Conservation (phyloP, 257 asterid species). For the Rhazya stricta region DNA sequence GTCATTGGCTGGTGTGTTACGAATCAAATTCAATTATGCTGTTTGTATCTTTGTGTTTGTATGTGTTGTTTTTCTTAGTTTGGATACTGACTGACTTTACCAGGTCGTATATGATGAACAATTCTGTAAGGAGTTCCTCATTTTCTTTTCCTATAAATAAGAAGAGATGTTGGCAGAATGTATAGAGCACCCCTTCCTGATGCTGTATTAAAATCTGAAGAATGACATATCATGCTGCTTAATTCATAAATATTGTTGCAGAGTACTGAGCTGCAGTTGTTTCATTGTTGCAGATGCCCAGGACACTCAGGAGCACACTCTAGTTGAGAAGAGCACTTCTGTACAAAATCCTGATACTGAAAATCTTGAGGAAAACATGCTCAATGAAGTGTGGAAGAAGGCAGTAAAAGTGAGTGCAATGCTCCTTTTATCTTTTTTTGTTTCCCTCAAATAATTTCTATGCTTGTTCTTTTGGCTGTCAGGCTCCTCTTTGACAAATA, state of each 20-base stretch:
- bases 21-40: neutral
- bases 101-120: neutral
- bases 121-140: neutral
- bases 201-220: neutral
- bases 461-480: neutral
- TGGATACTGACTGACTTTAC: neutral
- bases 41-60: neutral
- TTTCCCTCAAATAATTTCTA: neutral
- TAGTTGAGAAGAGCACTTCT: neutral
- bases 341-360: conserved; percentile 9
- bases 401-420: conserved; percentile 12
- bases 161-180: neutral
- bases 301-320: neutral
- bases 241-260: conserved; percentile 5
- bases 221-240: neutral
- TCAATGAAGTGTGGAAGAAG: conserved; percentile 1
- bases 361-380: conserved; percentile 6
- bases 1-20: neutral
- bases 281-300: neutral
- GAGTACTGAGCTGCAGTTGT: neutral
- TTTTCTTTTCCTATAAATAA: neutral
- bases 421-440: neutral
- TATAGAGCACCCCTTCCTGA: neutral
- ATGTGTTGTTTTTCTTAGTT: neutral
- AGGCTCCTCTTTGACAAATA: neutral